Evolutionary conservation across 2,329 filamentous ascomycete genomes (phyloP).

Genomic region (Massarina eburnea): DNA sequence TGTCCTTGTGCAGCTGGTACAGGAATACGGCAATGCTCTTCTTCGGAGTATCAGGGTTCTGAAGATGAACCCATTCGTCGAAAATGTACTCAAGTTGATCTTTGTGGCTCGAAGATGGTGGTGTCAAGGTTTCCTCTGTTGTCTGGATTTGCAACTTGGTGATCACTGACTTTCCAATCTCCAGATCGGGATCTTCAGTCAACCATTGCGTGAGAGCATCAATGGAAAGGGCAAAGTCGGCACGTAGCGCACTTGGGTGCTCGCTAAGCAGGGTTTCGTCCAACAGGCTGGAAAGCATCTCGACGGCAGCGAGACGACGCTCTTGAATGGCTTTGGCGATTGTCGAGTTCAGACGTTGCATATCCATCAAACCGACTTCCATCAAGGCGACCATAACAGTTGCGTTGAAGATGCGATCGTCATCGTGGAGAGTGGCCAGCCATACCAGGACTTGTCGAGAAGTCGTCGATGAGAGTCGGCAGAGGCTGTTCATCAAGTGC

Average conservation of each 20-base stretch:
- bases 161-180: constrained; percentile 71
- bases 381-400: constrained; percentile 63
- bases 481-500: constrained; percentile 63
- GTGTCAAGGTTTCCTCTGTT: constrained; percentile 54
- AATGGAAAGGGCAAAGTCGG: constrained; percentile 82
- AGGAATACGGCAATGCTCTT: constrained; percentile 76
- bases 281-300: constrained; percentile 78
- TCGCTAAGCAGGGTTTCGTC: constrained; percentile 78
- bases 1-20: constrained; percentile 75
- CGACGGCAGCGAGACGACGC: constrained; percentile 70
- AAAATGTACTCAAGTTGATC: constrained; percentile 95
- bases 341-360: constrained; percentile 61
- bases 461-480: constrained; percentile 60
- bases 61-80: constrained; percentile 88
- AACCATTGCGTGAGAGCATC: constrained; percentile 83
- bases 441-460: constrained; percentile 56
- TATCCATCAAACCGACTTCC: constrained; percentile 61
- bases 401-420: constrained; percentile 62
- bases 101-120: constrained; percentile 62
- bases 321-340: constrained; percentile 72
- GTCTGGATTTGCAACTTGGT: constrained; percentile 63
- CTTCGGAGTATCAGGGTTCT: constrained; percentile 73
- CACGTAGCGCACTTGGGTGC: constrained; percentile 74
- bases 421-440: constrained; percentile 56
- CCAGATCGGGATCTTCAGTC: constrained; percentile 67